Evolutionary conservation across 2,329 filamentous ascomycete species (phyloP).

Genomic region (Grosmannia clavigera): DNA sequence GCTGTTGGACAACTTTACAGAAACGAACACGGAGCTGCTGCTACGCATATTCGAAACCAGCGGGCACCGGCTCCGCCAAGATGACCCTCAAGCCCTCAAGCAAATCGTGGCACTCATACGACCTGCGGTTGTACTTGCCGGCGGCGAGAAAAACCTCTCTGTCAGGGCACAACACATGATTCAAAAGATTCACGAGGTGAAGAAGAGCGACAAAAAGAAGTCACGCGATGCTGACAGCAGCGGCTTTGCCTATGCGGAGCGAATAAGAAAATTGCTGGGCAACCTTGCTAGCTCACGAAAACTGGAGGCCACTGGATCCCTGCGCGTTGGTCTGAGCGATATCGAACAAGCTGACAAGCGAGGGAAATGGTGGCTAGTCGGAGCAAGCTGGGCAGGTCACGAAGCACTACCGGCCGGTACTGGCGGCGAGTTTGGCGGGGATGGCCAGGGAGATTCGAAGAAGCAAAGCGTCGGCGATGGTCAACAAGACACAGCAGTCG

Average conservation of each 20-base stretch:
- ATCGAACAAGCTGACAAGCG: constrained; percentile 73
- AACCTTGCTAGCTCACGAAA: constrained; percentile 51
- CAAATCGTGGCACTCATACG: constrained; percentile 76
- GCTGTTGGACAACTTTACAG: constrained; percentile 62
- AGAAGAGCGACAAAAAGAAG: constrained; percentile 83
- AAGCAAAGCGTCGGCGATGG: background rate
- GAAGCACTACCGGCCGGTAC: background rate
- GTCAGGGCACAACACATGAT: constrained; percentile 96
- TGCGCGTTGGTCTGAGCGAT: constrained; percentile 71
- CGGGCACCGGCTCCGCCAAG: constrained; percentile 72
- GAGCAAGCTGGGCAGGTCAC: constrained; percentile 68
- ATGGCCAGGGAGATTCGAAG: constrained; percentile 5
- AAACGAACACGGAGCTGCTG: constrained; percentile 79
- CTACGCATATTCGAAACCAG: constrained; percentile 72
- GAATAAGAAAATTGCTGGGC: constrained; percentile 81
- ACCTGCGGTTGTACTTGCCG: constrained; percentile 50
- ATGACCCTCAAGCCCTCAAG: constrained; percentile 79
- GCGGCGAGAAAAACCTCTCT: constrained; percentile 58
- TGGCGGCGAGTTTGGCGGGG: constrained; percentile 17
- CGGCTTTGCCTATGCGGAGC: constrained; percentile 67
- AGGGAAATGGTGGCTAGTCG: constrained; percentile 97
- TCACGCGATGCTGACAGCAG: constrained; percentile 32
- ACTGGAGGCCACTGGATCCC: constrained; percentile 64
- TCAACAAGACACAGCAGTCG: constrained; percentile 11
- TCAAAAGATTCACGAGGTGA: constrained; percentile 85